These are phyloP conservation scores for Erysimum cheiranthoides DNA, from an alignment of 345 rosid species.

Conservation along the genomic window DNA sequence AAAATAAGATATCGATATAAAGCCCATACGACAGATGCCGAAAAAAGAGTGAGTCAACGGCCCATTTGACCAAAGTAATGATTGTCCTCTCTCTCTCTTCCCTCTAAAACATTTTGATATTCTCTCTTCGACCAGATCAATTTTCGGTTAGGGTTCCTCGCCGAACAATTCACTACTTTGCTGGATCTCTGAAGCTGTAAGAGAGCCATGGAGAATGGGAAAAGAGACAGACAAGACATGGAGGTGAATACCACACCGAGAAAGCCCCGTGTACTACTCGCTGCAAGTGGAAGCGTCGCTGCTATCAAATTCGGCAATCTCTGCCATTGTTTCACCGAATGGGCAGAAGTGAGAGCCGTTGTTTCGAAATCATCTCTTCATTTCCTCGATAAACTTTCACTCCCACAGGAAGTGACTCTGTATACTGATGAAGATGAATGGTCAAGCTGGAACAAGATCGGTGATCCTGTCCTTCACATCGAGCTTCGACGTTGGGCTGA, in stretches of 20 bases:
- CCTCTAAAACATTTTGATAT: slow-evolving; percentile 37
- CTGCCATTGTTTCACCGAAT: slow-evolving; percentile 80
- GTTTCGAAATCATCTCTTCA: slow-evolving; percentile 78
- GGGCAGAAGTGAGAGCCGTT: slow-evolving; percentile 92
- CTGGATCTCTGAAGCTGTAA: not conserved
- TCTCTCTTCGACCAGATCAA: slow-evolving; percentile 8
- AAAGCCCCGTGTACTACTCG: slow-evolving; percentile 73
- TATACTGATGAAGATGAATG: slow-evolving; percentile 92
- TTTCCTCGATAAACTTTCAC: slow-evolving; percentile 71
- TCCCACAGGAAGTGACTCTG: slow-evolving; percentile 72
- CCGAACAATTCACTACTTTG: slow-evolving; percentile 13
- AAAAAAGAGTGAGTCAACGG: slow-evolving; percentile 6
- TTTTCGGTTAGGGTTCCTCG: slow-evolving; percentile 36
- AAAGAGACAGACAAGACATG: slow-evolving; percentile 49
- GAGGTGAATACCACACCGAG: slow-evolving; percentile 47
- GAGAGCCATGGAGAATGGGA: slow-evolving; percentile 38
- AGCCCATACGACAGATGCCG: slow-evolving; percentile 22
- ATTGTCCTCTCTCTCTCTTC: slow-evolving; percentile 31
- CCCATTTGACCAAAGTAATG: slow-evolving; percentile 23
- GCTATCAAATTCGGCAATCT: slow-evolving; percentile 88
- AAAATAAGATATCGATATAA: not conserved
- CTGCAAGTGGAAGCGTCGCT: slow-evolving; percentile 94
- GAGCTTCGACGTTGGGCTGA: slow-evolving; percentile 96
- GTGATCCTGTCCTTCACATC: slow-evolving; percentile 91
- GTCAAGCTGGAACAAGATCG: slow-evolving; percentile 85